Conservation (phyloP, 768 basidiomycete species). For the Jaapia argillacea region DNA sequence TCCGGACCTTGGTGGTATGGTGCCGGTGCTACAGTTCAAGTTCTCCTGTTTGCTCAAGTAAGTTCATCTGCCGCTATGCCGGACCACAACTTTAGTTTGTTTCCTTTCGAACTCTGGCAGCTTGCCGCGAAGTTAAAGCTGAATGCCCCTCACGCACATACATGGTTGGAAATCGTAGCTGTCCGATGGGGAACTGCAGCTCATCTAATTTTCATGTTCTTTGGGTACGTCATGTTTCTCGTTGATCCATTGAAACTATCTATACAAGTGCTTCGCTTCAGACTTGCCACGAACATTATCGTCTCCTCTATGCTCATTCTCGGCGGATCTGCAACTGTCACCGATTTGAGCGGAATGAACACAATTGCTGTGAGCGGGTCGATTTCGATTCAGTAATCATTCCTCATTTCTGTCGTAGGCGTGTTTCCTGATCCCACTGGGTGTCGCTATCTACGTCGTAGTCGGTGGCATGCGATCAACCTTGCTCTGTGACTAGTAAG, state of each 20-base stretch:
- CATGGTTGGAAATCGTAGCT: constrained; percentile 82
- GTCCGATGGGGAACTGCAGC: constrained; percentile 72
- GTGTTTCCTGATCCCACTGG: constrained; percentile 83
- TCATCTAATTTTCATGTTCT: constrained; percentile 83
- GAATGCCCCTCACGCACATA: constrained; percentile 82
- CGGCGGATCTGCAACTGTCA: constrained; percentile 82
- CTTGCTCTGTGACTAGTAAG: constrained; percentile 77
- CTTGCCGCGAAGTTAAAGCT: constrained; percentile 87
- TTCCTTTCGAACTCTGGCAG: no score
- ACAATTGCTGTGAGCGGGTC: constrained; percentile 55
- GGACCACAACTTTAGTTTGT: background rate
- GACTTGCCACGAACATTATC: constrained; percentile 84
- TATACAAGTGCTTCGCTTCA: constrained; percentile 11
- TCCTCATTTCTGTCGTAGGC: constrained; percentile 31
- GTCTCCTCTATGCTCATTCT: constrained; percentile 82
- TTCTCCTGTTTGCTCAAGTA: constrained; percentile 83
- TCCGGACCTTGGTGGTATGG: constrained; percentile 90
- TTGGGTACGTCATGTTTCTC: constrained; percentile 46
- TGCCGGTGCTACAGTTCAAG: constrained; percentile 80
- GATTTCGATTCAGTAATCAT: background rate
- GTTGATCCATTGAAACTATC: constrained; percentile 20
- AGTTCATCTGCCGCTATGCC: constrained; percentile 4
- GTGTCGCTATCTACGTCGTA: constrained; percentile 82
- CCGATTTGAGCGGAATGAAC: constrained; percentile 80
- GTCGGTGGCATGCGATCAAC: constrained; percentile 85